These are phyloP conservation scores for Apiosordaria backusii DNA, from an alignment of 495 filamentous ascomycete genomes.

Conservation along the genomic window DNA sequence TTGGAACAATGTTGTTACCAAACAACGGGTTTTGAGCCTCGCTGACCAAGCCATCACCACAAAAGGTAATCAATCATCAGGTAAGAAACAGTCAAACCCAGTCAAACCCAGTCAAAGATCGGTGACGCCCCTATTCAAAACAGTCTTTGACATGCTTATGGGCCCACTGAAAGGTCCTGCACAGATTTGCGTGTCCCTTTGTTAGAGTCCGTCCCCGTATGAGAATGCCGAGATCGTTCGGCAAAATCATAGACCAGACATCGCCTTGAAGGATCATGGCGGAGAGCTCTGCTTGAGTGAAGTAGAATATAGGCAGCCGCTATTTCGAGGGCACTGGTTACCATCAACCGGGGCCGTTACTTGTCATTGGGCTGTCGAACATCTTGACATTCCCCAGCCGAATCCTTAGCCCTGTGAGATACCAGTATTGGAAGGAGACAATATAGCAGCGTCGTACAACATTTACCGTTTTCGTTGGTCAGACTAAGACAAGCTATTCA, in stretches of 20 bases:
- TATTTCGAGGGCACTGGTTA: background rate
- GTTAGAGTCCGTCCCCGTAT: background rate
- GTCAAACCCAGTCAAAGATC: background rate
- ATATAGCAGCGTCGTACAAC: background rate
- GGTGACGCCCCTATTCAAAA: background rate
- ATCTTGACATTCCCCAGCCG: background rate
- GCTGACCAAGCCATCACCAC: background rate
- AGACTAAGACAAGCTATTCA: background rate
- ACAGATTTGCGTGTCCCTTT: background rate
- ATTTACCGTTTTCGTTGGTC: background rate
- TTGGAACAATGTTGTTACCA: background rate
- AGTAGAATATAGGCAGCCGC: background rate
- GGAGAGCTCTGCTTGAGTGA: background rate
- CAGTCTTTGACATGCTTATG: background rate
- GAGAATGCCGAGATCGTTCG: background rate
- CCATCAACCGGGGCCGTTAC: background rate
- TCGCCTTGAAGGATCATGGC: background rate
- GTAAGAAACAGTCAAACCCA: background rate
- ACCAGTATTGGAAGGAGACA: background rate
- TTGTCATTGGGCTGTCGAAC: background rate
- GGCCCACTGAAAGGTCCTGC: background rate
- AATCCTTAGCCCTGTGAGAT: background rate
- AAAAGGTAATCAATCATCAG: background rate
- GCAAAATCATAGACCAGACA: background rate
- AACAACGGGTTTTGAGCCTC: background rate